phyloP scores from a whole-genome alignment of 176 grass and related monocot species.

The Lolium rigidum region DNA sequence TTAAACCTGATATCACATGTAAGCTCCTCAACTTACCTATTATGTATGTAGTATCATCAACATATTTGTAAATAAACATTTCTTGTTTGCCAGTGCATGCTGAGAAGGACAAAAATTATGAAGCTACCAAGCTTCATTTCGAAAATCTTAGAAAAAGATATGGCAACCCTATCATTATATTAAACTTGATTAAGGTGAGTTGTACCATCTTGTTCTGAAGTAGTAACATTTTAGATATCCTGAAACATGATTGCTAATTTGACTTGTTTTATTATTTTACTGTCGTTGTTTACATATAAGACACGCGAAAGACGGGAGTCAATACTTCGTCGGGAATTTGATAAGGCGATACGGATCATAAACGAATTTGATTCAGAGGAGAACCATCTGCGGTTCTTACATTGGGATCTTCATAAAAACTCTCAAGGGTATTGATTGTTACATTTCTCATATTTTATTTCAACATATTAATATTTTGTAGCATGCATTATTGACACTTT shows the following conservation, averaged over 20 bases:
- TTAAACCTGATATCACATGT: conserved; percentile 94
- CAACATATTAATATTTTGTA: not conserved
- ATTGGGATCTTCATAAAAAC: conserved; percentile 95
- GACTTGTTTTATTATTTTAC: conserved; percentile 2
- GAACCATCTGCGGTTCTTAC: conserved; percentile 80
- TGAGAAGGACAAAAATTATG: conserved; percentile 70
- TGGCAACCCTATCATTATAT: conserved; percentile 91
- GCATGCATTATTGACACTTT: conserved; percentile 36
- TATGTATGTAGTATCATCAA: conserved; percentile 32
- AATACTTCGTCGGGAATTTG: conserved; percentile 82
- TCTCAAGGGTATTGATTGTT: conserved; percentile 68
- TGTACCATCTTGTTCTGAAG: conserved; percentile 28
- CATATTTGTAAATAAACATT: conserved; percentile 13
- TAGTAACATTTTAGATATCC: conserved; percentile 30
- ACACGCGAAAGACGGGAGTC: conserved; percentile 82
- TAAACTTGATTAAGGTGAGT: conserved; percentile 95
- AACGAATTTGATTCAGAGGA: conserved; percentile 64
- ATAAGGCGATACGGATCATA: conserved; percentile 70
- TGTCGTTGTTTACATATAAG: conserved; percentile 54
- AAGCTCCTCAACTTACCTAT: conserved; percentile 55
- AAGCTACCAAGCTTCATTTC: conserved; percentile 90
- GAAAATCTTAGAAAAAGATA: conserved; percentile 86
- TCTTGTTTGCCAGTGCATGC: conserved; percentile 65
- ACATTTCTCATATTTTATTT: conserved; percentile 29
- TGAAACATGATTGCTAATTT: conserved; percentile 36